phyloP scores from a whole-genome alignment of 306 rosid genomes.

The Medicago ruthenica region DNA sequence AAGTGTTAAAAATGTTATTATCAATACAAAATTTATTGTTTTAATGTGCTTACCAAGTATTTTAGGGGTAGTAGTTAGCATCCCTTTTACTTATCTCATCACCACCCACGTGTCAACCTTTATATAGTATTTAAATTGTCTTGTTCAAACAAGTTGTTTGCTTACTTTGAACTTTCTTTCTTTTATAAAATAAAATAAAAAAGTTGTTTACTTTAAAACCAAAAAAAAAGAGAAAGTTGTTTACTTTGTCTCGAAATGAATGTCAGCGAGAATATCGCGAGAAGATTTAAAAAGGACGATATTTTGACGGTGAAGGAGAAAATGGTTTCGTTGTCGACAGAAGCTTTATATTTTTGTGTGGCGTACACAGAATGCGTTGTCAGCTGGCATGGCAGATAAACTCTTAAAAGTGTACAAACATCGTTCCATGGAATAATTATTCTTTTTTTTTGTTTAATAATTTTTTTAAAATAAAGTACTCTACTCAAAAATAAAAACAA shows the following conservation, averaged over 20 bases:
- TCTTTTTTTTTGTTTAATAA: background rate
- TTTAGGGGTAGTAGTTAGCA: no score
- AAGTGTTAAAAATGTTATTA: no score
- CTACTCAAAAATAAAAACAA: no score
- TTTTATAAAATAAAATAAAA: background rate
- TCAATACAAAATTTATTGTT: no score
- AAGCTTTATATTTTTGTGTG: conserved; percentile 28
- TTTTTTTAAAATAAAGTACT: no score
- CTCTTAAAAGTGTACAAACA: conserved; percentile 34
- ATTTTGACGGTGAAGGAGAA: conserved; percentile 22
- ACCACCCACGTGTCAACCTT: conserved; percentile 16
- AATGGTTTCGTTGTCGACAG: background rate
- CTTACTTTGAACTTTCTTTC: background rate
- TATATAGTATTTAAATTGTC: conserved; percentile 4
- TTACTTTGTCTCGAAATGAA: conserved; percentile 24
- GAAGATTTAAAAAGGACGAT: background rate
- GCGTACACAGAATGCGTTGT: conserved; percentile 44
- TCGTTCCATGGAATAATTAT: conserved; percentile 25
- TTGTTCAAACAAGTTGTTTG: background rate
- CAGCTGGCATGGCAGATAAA: conserved; percentile 48
- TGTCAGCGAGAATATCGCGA: conserved; percentile 25
- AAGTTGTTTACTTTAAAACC: no score
- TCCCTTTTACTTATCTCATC: background rate
- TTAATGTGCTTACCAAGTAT: no score
- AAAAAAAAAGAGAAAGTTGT: background rate